Percentiles rank a stretch among this genome's conserved stretches.
phyloP scores from a whole-genome alignment of 768 basidiomycete species.

The Lactarius trivialis region DNA sequence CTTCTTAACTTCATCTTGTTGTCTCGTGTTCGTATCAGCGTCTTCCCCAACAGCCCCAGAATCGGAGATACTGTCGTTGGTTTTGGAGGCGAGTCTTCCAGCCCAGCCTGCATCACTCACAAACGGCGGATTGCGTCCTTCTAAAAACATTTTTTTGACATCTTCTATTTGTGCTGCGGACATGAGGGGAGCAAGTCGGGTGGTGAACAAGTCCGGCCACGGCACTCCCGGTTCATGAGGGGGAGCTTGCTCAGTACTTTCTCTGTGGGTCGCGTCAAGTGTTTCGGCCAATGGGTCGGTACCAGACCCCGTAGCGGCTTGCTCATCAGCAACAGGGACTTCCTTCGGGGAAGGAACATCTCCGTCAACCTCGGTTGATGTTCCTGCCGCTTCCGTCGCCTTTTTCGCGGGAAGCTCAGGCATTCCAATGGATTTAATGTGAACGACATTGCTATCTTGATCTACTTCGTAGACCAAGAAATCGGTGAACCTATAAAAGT shows the following conservation, averaged over 20 bases:
- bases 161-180: slow-evolving; percentile 50
- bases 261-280: slow-evolving; percentile 13
- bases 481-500: slow-evolving; percentile 76
- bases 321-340: slow-evolving; percentile 19
- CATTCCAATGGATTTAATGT: slow-evolving; percentile 70
- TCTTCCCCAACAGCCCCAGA: slow-evolving; percentile 23
- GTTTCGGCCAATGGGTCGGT: not conserved
- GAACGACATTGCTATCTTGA: slow-evolving; percentile 69
- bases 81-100: slow-evolving; percentile 37
- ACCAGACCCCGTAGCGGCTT: not conserved
- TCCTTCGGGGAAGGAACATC: slow-evolving; percentile 21
- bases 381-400: slow-evolving; percentile 28
- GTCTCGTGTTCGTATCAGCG: slow-evolving; percentile 8
- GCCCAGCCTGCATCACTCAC: slow-evolving; percentile 74
- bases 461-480: slow-evolving; percentile 93
- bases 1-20: slow-evolving; percentile 29
- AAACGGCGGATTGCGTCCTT: slow-evolving; percentile 75
- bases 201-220: slow-evolving; percentile 62
- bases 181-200: slow-evolving; percentile 55
- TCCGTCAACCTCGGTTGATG: slow-evolving; percentile 13
- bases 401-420: slow-evolving; percentile 53
- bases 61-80: slow-evolving; percentile 24
- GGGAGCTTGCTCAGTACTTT: slow-evolving; percentile 21
- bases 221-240: slow-evolving; percentile 32
- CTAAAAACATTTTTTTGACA: slow-evolving; percentile 68